Evolutionary conservation across 352 stramenopile genomes (phyloP), one percentile per base, ranked within the genome.

Genomic region (Phytophthora hibernalis): DNA sequence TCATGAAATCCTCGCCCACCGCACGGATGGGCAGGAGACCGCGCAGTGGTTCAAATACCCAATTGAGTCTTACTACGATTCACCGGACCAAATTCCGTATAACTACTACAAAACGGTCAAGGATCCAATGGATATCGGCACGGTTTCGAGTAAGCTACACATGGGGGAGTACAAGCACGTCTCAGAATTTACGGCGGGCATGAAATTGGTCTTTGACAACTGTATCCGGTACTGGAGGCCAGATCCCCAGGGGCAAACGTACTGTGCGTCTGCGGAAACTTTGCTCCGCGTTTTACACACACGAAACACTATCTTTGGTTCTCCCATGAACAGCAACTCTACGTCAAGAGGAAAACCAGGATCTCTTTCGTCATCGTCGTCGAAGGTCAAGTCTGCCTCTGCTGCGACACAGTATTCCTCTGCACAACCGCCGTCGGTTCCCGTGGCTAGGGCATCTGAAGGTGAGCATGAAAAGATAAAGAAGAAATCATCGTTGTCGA

Each of bases 31-130:
- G 2, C 76, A 90, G 38, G 87, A 96, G 48, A 94, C 84, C 5
- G 87, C 87, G 7, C 85, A 94, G 51, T 96, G 87, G 87, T 96
- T 96, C 53, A 96, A 96, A 63, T 93, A 94, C 48, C 87, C 87
- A 21, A 80, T 96, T 33, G 72, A 91, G 55, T 92, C 87, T 12
- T 96, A 96, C 58, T 96, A 85, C 59, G 84, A 93, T 57, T 93
- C 87, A 22, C 70, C 83, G 5, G 87, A 96, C 22, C 85, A 94
- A 61, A 83, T 93, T 26, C 87, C 87, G 21, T 94, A 92, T 54
- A 85, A 82, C 22, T 96, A 96, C 54, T 95, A 87, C 61, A 83
- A 91, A 48, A 91, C 72, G 21, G 84, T 96, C 30, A 91, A 85
- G 31, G 54, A 83, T 20, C 85, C 88, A 16, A 96, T 96, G 88